A percentile compares a stretch with the other conserved stretches of the same genome.
phyloP scores from a whole-genome alignment of 2,329 filamentous ascomycete species.

The Graphilbum fragrans region DNA sequence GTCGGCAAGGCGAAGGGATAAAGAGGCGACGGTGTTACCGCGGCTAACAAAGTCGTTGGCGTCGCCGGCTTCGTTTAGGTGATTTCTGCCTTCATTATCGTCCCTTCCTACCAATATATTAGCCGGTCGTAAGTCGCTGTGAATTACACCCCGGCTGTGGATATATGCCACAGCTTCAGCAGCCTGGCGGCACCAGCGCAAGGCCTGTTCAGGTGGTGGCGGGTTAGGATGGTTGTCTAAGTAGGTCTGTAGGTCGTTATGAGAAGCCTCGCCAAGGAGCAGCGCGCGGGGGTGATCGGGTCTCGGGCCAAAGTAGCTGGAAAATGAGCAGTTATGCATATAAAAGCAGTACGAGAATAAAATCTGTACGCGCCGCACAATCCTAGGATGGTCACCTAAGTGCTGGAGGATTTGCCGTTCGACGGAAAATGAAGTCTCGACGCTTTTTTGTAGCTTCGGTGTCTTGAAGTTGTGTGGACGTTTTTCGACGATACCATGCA shows the following conservation, averaged over 20 bases:
- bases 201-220: neutral
- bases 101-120: slow-evolving; percentile 1
- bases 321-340: too few species aligned
- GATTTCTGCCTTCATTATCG: too few species aligned
- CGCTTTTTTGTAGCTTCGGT: neutral
- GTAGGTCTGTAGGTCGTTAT: slow-evolving; percentile 1
- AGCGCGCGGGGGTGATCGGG: neutral
- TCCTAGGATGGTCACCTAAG: slow-evolving; percentile 1
- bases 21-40: neutral
- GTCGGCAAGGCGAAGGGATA: slow-evolving; percentile 1
- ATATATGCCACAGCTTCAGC: slow-evolving; percentile 1
- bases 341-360: too few species aligned
- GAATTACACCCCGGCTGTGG: neutral
- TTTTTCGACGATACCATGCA: neutral
- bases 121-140: slow-evolving; percentile 1
- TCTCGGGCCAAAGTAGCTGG: neutral
- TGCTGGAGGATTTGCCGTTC: slow-evolving; percentile 2
- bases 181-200: slow-evolving; percentile 1
- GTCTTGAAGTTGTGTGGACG: neutral
- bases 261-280: slow-evolving; percentile 1
- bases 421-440: slow-evolving; percentile 1
- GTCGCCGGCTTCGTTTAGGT: too few species aligned
- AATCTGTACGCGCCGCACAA: slow-evolving; percentile 1
- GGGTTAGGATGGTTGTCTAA: neutral
- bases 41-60: neutral